Percentiles rank a stretch among this genome's conserved stretches.
phyloP scores from a whole-genome alignment of 768 basidiomycete species.

The Baorangia bicolor region DNA sequence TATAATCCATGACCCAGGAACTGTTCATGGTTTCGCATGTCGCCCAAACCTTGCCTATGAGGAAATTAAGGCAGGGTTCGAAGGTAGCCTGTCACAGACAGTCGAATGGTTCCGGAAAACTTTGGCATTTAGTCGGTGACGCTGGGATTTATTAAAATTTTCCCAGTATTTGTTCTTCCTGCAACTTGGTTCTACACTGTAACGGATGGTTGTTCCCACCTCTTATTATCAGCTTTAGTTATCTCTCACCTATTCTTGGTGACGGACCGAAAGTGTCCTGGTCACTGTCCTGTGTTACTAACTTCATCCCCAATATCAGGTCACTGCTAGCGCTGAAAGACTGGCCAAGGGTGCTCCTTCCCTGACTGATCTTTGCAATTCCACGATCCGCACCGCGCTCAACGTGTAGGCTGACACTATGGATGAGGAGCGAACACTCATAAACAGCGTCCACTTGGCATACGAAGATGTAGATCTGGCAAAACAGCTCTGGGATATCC shows the following conservation, averaged over 20 bases:
- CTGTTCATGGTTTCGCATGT: constrained; percentile 47
- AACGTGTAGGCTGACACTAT: background rate
- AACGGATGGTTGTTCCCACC: background rate
- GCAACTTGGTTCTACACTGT: background rate
- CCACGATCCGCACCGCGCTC: background rate
- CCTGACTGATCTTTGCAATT: background rate
- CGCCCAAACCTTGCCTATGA: constrained; percentile 44
- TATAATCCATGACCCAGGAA: constrained; percentile 34
- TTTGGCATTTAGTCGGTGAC: constrained; percentile 1
- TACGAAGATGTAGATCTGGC: constrained; percentile 27
- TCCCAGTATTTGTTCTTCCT: background rate
- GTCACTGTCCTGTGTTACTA: background rate
- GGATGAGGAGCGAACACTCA: constrained; percentile 8
- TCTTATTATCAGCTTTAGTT: background rate
- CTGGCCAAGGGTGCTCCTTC: background rate
- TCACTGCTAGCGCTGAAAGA: background rate
- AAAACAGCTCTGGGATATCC: constrained; percentile 32
- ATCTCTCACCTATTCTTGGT: background rate
- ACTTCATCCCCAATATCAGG: background rate
- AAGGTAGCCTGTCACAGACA: constrained; percentile 42
- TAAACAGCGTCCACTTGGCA: constrained; percentile 32
- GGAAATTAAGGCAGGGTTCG: constrained; percentile 44
- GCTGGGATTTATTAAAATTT: background rate
- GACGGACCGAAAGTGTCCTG: background rate
- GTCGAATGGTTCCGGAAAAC: constrained; percentile 45